A percentile compares a stretch with the other conserved stretches of the same genome.
phyloP scores from a whole-genome alignment of 2,329 filamentous ascomycete genomes.

The Scedosporium boydii region DNA sequence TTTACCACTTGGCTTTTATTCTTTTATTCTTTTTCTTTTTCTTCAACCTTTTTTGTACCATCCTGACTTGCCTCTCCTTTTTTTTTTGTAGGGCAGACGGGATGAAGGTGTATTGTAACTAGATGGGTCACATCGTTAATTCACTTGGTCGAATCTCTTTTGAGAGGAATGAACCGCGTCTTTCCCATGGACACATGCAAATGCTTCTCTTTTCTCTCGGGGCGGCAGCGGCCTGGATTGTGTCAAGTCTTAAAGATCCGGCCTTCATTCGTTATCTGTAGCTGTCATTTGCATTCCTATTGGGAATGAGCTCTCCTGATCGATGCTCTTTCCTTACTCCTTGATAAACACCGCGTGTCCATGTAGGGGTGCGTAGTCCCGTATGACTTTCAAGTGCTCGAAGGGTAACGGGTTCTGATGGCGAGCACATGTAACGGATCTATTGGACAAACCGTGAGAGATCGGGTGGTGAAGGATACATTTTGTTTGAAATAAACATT shows the following conservation, averaged over 20 bases:
- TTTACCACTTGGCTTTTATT: neutral
- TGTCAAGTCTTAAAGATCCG: neutral
- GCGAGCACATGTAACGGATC: too few species aligned
- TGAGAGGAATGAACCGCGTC: neutral
- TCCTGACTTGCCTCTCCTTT: neutral
- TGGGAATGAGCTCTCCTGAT: neutral
- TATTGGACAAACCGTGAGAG: too few species aligned
- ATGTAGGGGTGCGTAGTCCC: too few species aligned
- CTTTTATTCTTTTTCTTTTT: neutral
- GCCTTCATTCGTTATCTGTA: neutral
- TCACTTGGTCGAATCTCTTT: neutral
- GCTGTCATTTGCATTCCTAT: neutral
- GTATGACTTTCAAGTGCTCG: too few species aligned
- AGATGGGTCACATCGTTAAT: neutral
- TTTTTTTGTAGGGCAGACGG: neutral
- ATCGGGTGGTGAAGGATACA: too few species aligned
- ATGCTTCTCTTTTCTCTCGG: neutral
- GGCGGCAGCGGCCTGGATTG: neutral
- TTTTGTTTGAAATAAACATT: too few species aligned
- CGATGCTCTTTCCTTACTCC: neutral
- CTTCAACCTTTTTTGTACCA: neutral
- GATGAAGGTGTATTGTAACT: conserved; percentile 1
- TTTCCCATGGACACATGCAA: neutral
- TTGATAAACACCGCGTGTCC: neutral
- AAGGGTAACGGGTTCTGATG: too few species aligned